Evolutionary conservation across 169 alveolate species (phyloP).

Genomic region (Eimeria falciformis): DNA sequence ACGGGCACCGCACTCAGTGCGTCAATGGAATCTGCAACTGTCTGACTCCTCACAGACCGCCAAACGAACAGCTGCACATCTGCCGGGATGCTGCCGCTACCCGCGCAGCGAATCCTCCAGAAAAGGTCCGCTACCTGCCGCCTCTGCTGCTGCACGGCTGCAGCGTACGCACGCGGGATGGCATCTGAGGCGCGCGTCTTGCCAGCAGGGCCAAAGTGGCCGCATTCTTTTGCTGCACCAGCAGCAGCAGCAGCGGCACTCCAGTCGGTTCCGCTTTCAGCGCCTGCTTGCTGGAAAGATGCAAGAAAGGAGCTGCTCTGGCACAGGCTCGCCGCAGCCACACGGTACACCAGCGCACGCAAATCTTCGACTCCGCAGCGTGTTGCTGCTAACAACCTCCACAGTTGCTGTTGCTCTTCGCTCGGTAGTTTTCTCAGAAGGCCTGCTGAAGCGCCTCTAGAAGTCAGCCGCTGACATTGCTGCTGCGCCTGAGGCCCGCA

Average conservation of each 20-base stretch:
- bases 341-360: constrained; percentile 14
- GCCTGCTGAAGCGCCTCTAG: not conserved
- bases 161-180: not conserved
- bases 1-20: constrained; percentile 34
- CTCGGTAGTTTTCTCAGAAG: not conserved
- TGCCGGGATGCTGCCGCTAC: constrained; percentile 44
- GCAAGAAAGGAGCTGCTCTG: constrained; percentile 35
- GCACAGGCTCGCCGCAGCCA: constrained; percentile 35
- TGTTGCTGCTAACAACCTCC: not conserved
- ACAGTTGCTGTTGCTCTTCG: constrained; percentile 6
- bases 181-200: not conserved
- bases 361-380: constrained; percentile 14
- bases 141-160: constrained; percentile 30
- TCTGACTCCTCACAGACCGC: not conserved
- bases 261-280: not conserved
- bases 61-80: constrained; percentile 23
- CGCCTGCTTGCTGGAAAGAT: constrained; percentile 31
- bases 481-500: constrained; percentile 1
- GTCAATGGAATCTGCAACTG: constrained; percentile 4
- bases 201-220: not conserved
- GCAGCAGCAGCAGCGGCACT: constrained; percentile 22
- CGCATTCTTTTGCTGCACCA: not conserved
- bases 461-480: not conserved
- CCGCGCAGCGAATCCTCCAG: constrained; percentile 72
- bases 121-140: constrained; percentile 32